These are phyloP conservation scores for Tephrocybe rancida DNA, from an alignment of 768 basidiomycete genomes.

Conservation along the genomic window DNA sequence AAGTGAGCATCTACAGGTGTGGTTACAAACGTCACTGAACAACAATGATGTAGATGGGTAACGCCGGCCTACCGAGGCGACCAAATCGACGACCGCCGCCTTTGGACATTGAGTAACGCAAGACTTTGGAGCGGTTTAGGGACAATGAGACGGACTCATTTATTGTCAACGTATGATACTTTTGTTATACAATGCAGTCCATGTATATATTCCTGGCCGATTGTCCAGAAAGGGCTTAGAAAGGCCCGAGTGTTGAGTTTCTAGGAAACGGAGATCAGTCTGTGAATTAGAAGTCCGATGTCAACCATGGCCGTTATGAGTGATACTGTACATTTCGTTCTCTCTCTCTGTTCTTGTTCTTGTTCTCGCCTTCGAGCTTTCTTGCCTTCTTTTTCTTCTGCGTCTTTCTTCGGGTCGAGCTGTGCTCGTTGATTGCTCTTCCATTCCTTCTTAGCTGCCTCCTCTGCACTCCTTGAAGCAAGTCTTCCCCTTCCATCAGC, in stretches of 20 bases:
- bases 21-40: conserved; percentile 8
- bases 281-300: conserved; percentile 22
- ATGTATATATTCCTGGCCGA: neutral
- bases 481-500: conserved; percentile 33
- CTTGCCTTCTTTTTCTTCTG: conserved; percentile 15
- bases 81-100: conserved; percentile 33
- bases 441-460: conserved; percentile 28
- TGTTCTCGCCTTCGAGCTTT: conserved; percentile 11
- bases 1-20: neutral
- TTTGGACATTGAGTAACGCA: conserved; percentile 15
- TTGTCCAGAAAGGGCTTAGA: neutral
- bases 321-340: neutral
- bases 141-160: neutral
- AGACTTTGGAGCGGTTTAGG: neutral
- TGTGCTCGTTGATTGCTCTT: conserved; percentile 27
- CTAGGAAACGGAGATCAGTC: conserved; percentile 18
- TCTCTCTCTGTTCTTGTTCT: conserved; percentile 11
- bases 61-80: conserved; percentile 25
- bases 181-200: neutral
- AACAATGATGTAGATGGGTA: conserved; percentile 15
- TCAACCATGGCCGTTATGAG: neutral
- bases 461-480: conserved; percentile 36
- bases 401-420: conserved; percentile 29
- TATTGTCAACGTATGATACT: neutral
- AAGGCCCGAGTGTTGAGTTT: neutral